Conservation (phyloP, 2,329 filamentous ascomycete species). For the Aspergillus sp. region DNA sequence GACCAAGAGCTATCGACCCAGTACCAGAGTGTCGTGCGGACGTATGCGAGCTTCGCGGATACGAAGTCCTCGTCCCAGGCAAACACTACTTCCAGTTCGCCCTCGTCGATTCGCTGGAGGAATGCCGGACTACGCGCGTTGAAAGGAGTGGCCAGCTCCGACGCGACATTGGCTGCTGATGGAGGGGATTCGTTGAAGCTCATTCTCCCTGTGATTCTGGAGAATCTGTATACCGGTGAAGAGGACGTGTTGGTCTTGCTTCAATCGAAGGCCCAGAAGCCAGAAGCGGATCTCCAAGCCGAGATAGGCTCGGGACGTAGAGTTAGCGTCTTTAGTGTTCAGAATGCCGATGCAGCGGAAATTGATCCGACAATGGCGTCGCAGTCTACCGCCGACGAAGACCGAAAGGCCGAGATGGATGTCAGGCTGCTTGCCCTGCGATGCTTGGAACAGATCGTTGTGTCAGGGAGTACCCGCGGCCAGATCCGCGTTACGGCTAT, state of each 20-base stretch:
- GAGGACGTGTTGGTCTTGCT: slow-evolving; percentile 61
- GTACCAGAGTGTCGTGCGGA: slow-evolving; percentile 71
- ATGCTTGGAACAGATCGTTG: slow-evolving; percentile 78
- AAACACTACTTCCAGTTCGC: slow-evolving; percentile 55
- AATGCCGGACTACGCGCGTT: slow-evolving; percentile 68
- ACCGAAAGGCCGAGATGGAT: slow-evolving; percentile 82
- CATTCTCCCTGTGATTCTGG: slow-evolving; percentile 75
- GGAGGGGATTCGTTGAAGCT: slow-evolving; percentile 67
- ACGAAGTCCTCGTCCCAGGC: slow-evolving; percentile 42
- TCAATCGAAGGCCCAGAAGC: slow-evolving; percentile 56
- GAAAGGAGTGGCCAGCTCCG: slow-evolving; percentile 69
- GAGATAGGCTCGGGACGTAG: slow-evolving; percentile 59
- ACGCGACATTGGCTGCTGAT: slow-evolving; percentile 68
- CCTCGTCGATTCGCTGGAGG: slow-evolving; percentile 70
- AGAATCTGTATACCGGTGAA: slow-evolving; percentile 65
- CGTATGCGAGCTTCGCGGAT: slow-evolving; percentile 73
- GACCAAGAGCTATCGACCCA: slow-evolving; percentile 75
- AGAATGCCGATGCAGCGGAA: slow-evolving; percentile 60
- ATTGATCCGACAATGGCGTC: slow-evolving; percentile 59
- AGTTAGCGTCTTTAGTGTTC: slow-evolving; percentile 70
- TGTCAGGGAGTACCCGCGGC: slow-evolving; percentile 63
- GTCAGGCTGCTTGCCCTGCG: slow-evolving; percentile 76
- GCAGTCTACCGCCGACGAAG: slow-evolving; percentile 75
- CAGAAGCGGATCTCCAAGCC: slow-evolving; percentile 57
- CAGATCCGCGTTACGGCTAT: slow-evolving; percentile 72